Percentiles rank a stretch among this genome's conserved stretches.
These are phyloP conservation scores for Kazachstania sp. DNA, from an alignment of 1,139 yeast species.

Conservation along the genomic window DNA sequence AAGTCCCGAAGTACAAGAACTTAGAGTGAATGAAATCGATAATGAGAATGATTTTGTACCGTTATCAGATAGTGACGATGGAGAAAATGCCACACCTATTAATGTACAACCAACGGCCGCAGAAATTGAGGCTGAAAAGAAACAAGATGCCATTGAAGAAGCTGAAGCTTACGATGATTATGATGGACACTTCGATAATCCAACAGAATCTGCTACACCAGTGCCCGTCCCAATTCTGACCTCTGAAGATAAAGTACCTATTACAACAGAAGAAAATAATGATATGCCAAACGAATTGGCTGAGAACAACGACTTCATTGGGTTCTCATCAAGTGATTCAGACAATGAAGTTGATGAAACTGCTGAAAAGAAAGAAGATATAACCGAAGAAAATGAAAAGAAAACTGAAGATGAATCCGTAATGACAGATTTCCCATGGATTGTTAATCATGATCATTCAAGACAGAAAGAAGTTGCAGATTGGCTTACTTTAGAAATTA, in stretches of 20 bases:
- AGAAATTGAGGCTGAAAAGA: not conserved
- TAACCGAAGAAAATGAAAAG: not conserved
- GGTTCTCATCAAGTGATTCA: constrained; percentile 29
- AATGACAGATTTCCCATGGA: constrained; percentile 60
- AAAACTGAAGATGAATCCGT: not conserved
- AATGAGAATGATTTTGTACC: constrained; percentile 7
- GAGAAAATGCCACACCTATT: not conserved
- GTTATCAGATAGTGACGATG: constrained; percentile 6
- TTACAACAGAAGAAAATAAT: not conserved
- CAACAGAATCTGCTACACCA: constrained; percentile 12
- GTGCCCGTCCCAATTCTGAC: constrained; percentile 4
- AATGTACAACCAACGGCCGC: not conserved
- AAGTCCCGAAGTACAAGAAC: not conserved
- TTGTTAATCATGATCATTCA: constrained; percentile 66
- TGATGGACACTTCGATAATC: constrained; percentile 20
- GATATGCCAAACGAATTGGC: constrained; percentile 32
- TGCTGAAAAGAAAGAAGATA: not conserved
- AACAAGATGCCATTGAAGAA: constrained; percentile 7
- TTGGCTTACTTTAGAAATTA: constrained; percentile 82
- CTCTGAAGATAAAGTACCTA: not conserved
- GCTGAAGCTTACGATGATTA: constrained; percentile 23
- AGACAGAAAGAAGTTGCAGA: constrained; percentile 71
- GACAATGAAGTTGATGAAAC: constrained; percentile 8
- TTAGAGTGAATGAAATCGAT: constrained; percentile 2
- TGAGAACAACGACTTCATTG: constrained; percentile 34